phyloP scores from a whole-genome alignment of 1,284 basidiomycete species.

The Microbotryum scabiosae region DNA sequence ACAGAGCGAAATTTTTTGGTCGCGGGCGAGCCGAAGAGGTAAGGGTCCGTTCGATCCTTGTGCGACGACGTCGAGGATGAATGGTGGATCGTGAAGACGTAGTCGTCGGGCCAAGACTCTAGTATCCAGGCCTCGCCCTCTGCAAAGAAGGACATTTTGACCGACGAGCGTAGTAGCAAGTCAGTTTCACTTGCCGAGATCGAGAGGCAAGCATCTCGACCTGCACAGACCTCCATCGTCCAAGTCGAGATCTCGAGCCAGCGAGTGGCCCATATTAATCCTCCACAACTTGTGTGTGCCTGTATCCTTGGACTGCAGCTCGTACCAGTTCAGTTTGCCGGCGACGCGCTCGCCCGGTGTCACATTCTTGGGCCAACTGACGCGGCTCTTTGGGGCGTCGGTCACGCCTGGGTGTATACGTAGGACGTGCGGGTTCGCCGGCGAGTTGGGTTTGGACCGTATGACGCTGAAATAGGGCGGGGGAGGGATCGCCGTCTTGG shows the following conservation, averaged over 20 bases:
- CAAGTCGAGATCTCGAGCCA: conserved; percentile 4
- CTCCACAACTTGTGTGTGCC: neutral
- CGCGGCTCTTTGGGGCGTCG: conserved; percentile 4
- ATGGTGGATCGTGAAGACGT: conserved; percentile 63
- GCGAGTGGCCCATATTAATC: conserved; percentile 1
- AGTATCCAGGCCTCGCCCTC: conserved; percentile 52
- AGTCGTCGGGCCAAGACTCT: conserved; percentile 55
- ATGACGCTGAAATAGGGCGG: conserved; percentile 21
- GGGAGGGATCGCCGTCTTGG: neutral
- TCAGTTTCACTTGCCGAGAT: too few relatives aligned
- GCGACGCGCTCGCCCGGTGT: neutral
- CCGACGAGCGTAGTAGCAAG: too few relatives aligned
- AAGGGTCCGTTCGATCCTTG: conserved; percentile 60
- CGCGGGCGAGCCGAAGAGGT: conserved; percentile 54
- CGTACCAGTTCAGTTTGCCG: conserved; percentile 15
- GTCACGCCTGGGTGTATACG: conserved; percentile 8
- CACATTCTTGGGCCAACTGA: conserved; percentile 6
- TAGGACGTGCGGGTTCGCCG: conserved; percentile 12
- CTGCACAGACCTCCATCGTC: too few relatives aligned
- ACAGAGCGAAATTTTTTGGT: conserved; percentile 59
- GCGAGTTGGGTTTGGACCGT: neutral
- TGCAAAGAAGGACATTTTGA: too few relatives aligned
- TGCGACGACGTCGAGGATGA: conserved; percentile 41
- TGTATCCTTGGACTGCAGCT: neutral
- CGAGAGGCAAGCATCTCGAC: too few relatives aligned